Percentiles rank a stretch among this genome's conserved stretches.
Evolutionary conservation across 139 green algal species (phyloP).

Genomic region (Trebouxia sp.): DNA sequence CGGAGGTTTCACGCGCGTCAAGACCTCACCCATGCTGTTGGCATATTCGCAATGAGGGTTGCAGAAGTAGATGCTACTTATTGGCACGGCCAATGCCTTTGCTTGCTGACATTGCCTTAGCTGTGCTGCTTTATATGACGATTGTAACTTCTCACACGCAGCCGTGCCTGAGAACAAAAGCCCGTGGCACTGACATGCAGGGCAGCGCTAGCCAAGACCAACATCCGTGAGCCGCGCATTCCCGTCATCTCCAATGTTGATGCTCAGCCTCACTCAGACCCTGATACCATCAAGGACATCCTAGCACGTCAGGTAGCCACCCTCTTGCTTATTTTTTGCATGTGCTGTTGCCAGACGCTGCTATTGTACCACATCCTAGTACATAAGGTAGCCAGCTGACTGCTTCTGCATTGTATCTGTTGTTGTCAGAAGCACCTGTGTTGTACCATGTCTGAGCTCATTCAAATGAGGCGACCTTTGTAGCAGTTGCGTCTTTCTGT

Average conservation of each 20-base stretch:
- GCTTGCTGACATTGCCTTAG: not conserved
- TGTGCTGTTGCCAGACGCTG: too few species aligned
- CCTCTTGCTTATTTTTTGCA: not conserved
- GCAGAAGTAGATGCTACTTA: too few species aligned
- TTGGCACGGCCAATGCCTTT: too few species aligned
- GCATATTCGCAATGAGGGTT: not conserved
- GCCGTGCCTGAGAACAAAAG: not conserved
- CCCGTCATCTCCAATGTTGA: slow-evolving; percentile 99
- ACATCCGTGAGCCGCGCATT: slow-evolving; percentile 83
- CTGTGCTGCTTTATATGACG: not conserved
- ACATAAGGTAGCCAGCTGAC: not conserved
- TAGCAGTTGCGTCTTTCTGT: too few species aligned
- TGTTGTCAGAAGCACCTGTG: not conserved
- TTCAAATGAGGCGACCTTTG: too few species aligned
- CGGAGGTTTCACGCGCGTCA: too few species aligned
- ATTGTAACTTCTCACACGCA: not conserved
- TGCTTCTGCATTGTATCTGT: not conserved
- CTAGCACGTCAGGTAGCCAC: slow-evolving; percentile 90
- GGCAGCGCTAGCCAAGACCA: slow-evolving; percentile 76
- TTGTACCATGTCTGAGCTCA: too few species aligned
- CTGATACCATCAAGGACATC: slow-evolving; percentile 88
- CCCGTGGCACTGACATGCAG: too few species aligned
- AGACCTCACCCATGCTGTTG: too few species aligned
- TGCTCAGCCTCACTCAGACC: slow-evolving; percentile 91
- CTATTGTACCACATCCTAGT: too few species aligned